These are phyloP conservation scores for Penicillium fuscoglaucum DNA, from an alignment of 2,329 filamentous ascomycete genomes.

Conservation along the genomic window DNA sequence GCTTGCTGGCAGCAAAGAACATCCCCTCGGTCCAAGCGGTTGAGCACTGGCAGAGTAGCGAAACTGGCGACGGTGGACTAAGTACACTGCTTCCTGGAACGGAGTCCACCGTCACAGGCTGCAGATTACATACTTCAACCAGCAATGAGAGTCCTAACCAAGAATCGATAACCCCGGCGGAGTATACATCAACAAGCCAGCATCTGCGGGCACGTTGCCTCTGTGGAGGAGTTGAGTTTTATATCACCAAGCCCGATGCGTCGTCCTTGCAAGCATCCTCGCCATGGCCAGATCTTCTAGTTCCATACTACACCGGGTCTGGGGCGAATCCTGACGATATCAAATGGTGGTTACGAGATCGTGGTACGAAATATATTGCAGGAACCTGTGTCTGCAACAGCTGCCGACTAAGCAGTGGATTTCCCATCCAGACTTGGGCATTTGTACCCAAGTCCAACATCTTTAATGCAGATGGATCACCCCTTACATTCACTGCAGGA, in stretches of 20 bases:
- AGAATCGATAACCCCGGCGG: slow-evolving; percentile 2
- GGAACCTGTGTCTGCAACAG: slow-evolving; percentile 63
- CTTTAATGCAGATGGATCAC: slow-evolving; percentile 41
- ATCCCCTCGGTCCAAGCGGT: slow-evolving; percentile 22
- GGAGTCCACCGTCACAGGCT: slow-evolving; percentile 15
- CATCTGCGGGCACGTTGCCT: slow-evolving; percentile 52
- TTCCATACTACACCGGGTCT: slow-evolving; percentile 48
- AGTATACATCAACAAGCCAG: slow-evolving; percentile 8
- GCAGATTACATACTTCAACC: slow-evolving; percentile 23
- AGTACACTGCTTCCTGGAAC: slow-evolving; percentile 28
- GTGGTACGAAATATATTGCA: slow-evolving; percentile 55
- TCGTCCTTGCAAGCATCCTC: slow-evolving; percentile 49
- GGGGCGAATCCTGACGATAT: slow-evolving; percentile 49
- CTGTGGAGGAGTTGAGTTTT: slow-evolving; percentile 58
- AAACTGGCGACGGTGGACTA: slow-evolving; percentile 34
- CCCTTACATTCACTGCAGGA: slow-evolving; percentile 40
- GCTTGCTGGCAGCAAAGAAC: slow-evolving; percentile 27
- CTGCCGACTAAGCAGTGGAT: slow-evolving; percentile 62
- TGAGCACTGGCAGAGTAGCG: slow-evolving; percentile 30
- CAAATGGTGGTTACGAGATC: slow-evolving; percentile 61
- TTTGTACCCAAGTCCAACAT: slow-evolving; percentile 65
- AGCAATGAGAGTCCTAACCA: not conserved
- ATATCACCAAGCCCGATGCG: slow-evolving; percentile 56
- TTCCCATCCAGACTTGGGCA: slow-evolving; percentile 65
- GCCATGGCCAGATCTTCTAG: slow-evolving; percentile 55